Evolutionary conservation across 148 eudicot genomes (phyloP), one percentile per base, ranked within the genome.

Genomic region (Rhododendron molle): DNA sequence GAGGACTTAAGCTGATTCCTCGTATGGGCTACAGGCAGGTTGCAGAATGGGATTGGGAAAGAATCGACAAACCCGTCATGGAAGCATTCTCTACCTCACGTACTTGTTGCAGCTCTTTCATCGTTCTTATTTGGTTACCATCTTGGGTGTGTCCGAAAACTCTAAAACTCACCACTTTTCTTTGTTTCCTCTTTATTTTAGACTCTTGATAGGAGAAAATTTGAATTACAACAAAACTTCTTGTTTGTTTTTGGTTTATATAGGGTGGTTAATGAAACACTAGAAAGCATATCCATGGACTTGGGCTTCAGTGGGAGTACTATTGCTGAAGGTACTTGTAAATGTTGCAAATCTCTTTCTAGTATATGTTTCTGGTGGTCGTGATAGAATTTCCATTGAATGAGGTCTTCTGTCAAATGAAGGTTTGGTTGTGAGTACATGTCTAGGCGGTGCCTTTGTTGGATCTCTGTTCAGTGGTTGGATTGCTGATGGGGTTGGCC

Each of bases 371-470:
- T 77, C 26, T n/a, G 7, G 62, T 78, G 32, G 23, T 79, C 11
- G 40, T 13, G 38, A 62, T 62, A 36, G 46, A 79, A 79, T 58
- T 87, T 83, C 38, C 30, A 82, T 21, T 47, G 15, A 36, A 52
- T 47, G 28, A 58, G 78, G 50, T 30, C 21, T 47, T 65, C 40
- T 83, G 44, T 80, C 62, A 47, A 85, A n/a, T 89, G 84, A 80
- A 96, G 99, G 99, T 80, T 88, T 96, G 85, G 98, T 96, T 40
- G 99, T 96, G 85, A 96, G 99, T 83, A 89, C 93, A 78, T 93
- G 96, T 77, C 86, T 96, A 84, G 98, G 92, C 6, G 98, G 99
- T 81, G 99, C 99, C 10, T 93, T 96, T 86, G 67, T 96, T 76
- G 99, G 99, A 85, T 94, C 96, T 52, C 7, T 94, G 67, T 89